Base-by-base conservation (phyloP, 306 rosid species). In the Psophocarpus tetragonolobus region DNA sequence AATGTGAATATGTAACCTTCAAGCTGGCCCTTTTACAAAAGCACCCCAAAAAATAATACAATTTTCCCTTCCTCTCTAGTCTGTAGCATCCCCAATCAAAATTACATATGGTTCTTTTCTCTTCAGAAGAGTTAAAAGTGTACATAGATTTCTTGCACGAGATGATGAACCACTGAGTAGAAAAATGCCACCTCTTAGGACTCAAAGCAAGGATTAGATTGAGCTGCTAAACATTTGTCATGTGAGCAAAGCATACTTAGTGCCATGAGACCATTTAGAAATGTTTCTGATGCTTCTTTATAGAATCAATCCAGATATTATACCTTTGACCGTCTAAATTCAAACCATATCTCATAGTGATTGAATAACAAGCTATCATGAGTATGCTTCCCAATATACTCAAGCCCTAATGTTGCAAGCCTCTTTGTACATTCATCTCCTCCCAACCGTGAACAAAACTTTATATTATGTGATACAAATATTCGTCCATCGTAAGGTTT, bases 331-430 rank as follows among this genome's bases (percentile, higher is more conserved):
- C 89, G 84, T 81, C 88, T 86, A 82, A 94, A 94, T 77, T 85
- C 92, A 12, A 87, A 94, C 98, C 98, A 94, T 77, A 94, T 90
- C 82, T 94, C 98, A 15, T 87, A 94, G 78, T 94, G 98, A 84
- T 94, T 91, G 75, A 91, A 94, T 57, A 94, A 89, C 82, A 94
- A 70, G 78, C 98, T 91, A 68, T 91, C 98, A 30, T 94, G 98
- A n/a, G 94, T 88, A 62, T 82, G 89, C 76, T 91, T 94, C 24
- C 97, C 90, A 4, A 90, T 10, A 86, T 84, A 94, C 87, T 91
- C 91, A 38, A 94, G 96, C 76, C 98, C 97, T 74, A 94, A 80
- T 73, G 68, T 82, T 0, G 47, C 48, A n/a, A 94, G 96, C 83
- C 83, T 86, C 84, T 83, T 90, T 3, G 93, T 84, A 69, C 97